Percentiles rank a stretch among this genome's conserved stretches.
Evolutionary conservation across 352 stramenopile genomes (phyloP).

Genomic region (Peronospora belbahrii): DNA sequence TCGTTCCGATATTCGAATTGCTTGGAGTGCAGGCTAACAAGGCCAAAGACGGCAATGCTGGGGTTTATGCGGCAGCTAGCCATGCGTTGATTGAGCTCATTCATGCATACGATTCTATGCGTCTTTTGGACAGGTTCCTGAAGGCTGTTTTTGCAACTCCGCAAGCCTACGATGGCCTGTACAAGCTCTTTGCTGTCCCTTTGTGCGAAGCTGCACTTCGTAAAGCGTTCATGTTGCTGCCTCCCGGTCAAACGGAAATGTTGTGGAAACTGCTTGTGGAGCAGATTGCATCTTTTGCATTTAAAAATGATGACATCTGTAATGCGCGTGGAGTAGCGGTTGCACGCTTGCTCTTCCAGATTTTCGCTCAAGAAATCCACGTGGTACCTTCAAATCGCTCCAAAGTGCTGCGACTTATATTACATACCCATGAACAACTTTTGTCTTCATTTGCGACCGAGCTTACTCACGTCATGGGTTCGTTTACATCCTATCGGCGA

Average conservation of each 20-base stretch:
- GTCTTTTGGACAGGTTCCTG: constrained; percentile 62
- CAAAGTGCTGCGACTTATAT: constrained; percentile 47
- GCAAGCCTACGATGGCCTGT: constrained; percentile 34
- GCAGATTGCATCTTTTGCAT: constrained; percentile 29
- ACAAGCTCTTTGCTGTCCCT: constrained; percentile 37
- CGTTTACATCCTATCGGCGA: constrained; percentile 37
- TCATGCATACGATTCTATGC: constrained; percentile 78
- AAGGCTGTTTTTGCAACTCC: constrained; percentile 26
- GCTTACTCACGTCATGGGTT: constrained; percentile 8
- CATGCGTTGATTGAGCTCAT: constrained; percentile 49
- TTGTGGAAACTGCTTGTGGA: constrained; percentile 65
- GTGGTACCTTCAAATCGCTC: constrained; percentile 64
- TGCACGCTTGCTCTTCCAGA: constrained; percentile 63
- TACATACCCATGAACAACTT: constrained; percentile 45
- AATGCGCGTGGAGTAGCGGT: constrained; percentile 30
- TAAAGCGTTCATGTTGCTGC: constrained; percentile 61
- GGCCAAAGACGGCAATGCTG: not conserved
- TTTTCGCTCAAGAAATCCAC: constrained; percentile 76
- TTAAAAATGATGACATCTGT: constrained; percentile 3
- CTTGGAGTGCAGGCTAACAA: constrained; percentile 27
- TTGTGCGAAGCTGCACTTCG: constrained; percentile 45
- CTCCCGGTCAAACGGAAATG: constrained; percentile 68
- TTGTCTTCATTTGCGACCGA: constrained; percentile 26
- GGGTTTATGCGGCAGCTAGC: constrained; percentile 19
- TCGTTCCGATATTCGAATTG: constrained; percentile 54